Percentiles rank a stretch among this genome's conserved stretches.
These are phyloP conservation scores for Pythium grandisporangium DNA, from an alignment of 352 stramenopile species.

Conservation along the genomic window DNA sequence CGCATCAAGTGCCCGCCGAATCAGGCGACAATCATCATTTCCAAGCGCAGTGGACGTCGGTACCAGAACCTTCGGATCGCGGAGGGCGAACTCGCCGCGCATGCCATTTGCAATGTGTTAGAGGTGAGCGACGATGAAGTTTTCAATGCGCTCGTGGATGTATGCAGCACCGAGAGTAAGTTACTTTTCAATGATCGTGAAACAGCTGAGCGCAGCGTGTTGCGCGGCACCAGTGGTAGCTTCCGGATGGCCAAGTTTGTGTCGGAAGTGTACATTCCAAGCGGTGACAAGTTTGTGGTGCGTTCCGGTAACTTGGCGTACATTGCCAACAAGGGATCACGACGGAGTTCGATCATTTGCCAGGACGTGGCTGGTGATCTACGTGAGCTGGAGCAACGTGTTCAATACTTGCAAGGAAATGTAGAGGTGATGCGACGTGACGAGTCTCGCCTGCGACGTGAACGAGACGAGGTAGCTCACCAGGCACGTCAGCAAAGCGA, in stretches of 20 bases:
- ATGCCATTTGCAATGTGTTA: constrained; percentile 72
- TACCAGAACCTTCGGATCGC: constrained; percentile 52
- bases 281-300: constrained; percentile 71
- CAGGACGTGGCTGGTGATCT: constrained; percentile 62
- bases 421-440: constrained; percentile 41
- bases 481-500: constrained; percentile 34
- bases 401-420: constrained; percentile 37
- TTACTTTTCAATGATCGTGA: constrained; percentile 58
- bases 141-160: constrained; percentile 75
- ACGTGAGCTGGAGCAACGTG: constrained; percentile 36
- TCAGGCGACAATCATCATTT: constrained; percentile 77
- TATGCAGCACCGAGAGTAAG: constrained; percentile 71
- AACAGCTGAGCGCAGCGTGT: constrained; percentile 34
- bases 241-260: constrained; percentile 60
- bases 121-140: constrained; percentile 68
- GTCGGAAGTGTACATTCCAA: constrained; percentile 59
- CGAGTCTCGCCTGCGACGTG: constrained; percentile 28
- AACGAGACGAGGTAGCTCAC: constrained; percentile 29
- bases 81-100: constrained; percentile 30
- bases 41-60: constrained; percentile 33
- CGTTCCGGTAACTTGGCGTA: constrained; percentile 69
- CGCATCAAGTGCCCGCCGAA: constrained; percentile 53
- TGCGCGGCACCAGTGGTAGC: constrained; percentile 44
- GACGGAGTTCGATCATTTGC: constrained; percentile 60
- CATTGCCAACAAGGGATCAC: constrained; percentile 63